Evolutionary conservation across 805 yeast genomes (phyloP).

Genomic region (Monosporozyma unispora): DNA sequence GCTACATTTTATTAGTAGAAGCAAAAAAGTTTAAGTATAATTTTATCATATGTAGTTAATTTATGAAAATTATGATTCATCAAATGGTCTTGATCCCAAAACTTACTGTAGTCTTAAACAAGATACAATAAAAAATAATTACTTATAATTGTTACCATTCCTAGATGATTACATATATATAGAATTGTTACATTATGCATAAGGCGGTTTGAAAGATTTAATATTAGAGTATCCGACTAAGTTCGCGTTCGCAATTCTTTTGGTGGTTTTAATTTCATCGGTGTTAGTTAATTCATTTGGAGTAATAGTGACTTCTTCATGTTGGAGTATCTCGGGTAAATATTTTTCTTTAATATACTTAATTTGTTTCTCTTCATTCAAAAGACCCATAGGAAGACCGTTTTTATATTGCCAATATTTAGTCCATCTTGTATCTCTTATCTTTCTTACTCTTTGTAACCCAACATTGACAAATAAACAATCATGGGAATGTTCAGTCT

Average conservation of each 20-base stretch:
- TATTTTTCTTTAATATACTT: constrained; percentile 23
- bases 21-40: background rate
- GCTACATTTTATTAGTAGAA: constrained; percentile 28
- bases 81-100: background rate
- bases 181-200: constrained; percentile 8
- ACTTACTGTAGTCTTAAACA: background rate
- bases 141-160: background rate
- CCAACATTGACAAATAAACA: constrained; percentile 39
- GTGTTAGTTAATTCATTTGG: constrained; percentile 35
- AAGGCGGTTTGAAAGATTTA: constrained; percentile 38
- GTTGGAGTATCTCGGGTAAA: constrained; percentile 25
- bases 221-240: constrained; percentile 39
- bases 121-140: too few relatives aligned
- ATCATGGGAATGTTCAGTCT: constrained; percentile 43
- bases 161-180: background rate
- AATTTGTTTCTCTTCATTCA: constrained; percentile 15
- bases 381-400: constrained; percentile 32
- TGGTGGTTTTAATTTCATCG: constrained; percentile 37
- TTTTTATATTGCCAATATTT: constrained; percentile 38
- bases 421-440: constrained; percentile 40
- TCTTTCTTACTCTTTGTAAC: constrained; percentile 34
- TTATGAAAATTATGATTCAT: background rate
- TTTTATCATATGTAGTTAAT: background rate
- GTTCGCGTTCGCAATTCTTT: constrained; percentile 42
- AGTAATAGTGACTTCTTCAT: constrained; percentile 24